A percentile compares a stretch with the other conserved stretches of the same genome.
Conservation (phyloP, 2,329 filamentous ascomycete genomes). For the Beauveria caledonica region DNA sequence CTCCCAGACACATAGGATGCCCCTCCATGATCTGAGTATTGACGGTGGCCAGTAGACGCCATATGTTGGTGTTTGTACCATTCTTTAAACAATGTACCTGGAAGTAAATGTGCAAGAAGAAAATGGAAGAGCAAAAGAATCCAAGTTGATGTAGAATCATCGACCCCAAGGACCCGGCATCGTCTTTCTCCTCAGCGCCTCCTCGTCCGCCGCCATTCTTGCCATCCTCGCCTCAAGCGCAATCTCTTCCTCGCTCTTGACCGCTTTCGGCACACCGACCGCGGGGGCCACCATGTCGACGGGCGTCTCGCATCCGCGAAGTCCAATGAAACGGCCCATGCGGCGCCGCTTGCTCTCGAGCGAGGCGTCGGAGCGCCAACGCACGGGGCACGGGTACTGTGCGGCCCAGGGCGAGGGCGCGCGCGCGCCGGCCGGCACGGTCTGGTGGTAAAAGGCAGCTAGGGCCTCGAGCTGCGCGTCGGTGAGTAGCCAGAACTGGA, state of each 20-base stretch:
- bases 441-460: constrained; percentile 67
- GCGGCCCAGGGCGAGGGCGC: constrained; percentile 35
- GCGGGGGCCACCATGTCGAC: constrained; percentile 8
- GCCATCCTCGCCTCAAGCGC: constrained; percentile 33
- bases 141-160: background rate
- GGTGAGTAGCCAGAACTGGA: constrained; percentile 67
- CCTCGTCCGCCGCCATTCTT: constrained; percentile 34
- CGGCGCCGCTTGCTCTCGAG: constrained; percentile 63
- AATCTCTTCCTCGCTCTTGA: constrained; percentile 41
- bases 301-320: constrained; percentile 46
- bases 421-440: constrained; percentile 32
- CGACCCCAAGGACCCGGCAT: constrained; percentile 28
- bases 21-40: background rate
- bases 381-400: constrained; percentile 61
- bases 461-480: constrained; percentile 61
- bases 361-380: constrained; percentile 46
- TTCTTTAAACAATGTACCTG: background rate
- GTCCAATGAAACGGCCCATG: constrained; percentile 66
- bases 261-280: background rate
- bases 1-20: background rate
- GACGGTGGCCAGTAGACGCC: background rate
- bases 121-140: no score
- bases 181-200: constrained; percentile 39
- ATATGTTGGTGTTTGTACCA: background rate
- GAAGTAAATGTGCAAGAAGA: background rate